These are phyloP conservation scores for Ephemerocybe angulata DNA, from an alignment of 768 basidiomycete genomes.

Conservation along the genomic window DNA sequence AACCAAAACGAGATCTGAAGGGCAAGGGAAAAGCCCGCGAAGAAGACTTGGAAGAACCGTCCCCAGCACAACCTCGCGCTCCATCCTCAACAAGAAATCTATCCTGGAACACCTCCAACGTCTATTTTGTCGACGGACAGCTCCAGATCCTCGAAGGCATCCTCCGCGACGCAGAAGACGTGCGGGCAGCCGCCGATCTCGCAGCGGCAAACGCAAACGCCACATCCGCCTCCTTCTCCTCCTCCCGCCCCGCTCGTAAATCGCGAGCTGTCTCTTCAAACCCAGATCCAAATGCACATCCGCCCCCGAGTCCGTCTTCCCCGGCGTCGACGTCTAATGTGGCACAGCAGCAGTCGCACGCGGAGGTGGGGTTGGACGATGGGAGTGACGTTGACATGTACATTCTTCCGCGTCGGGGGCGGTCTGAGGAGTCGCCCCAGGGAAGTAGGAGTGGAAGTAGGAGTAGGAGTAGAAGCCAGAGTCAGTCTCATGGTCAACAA, in stretches of 20 bases:
- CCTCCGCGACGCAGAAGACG: constrained; percentile 13
- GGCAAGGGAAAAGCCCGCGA: too few species aligned
- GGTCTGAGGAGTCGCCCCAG: neutral
- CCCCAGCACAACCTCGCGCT: neutral
- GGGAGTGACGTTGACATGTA: neutral
- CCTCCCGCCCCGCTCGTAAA: neutral
- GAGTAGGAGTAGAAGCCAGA: neutral
- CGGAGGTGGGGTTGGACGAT: neutral
- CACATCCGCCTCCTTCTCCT: neutral
- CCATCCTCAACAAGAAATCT: neutral
- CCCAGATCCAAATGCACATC: too few species aligned
- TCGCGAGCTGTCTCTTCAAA: too few species aligned
- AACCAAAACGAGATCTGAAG: too few species aligned
- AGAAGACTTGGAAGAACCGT: neutral
- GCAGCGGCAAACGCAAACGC: neutral
- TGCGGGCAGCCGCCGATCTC: constrained; percentile 3
- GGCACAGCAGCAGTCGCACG: neutral
- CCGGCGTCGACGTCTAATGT: neutral
- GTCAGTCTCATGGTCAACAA: neutral
- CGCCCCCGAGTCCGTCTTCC: too few species aligned
- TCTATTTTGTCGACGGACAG: constrained; percentile 13
- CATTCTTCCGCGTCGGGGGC: neutral
- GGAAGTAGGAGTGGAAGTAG: neutral
- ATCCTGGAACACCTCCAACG: neutral
- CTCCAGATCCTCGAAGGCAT: constrained; percentile 25